Percentiles rank a stretch among this genome's conserved stretches.
phyloP scores from a whole-genome alignment of 176 grass and related monocot genomes.

The Triticum urartu region DNA sequence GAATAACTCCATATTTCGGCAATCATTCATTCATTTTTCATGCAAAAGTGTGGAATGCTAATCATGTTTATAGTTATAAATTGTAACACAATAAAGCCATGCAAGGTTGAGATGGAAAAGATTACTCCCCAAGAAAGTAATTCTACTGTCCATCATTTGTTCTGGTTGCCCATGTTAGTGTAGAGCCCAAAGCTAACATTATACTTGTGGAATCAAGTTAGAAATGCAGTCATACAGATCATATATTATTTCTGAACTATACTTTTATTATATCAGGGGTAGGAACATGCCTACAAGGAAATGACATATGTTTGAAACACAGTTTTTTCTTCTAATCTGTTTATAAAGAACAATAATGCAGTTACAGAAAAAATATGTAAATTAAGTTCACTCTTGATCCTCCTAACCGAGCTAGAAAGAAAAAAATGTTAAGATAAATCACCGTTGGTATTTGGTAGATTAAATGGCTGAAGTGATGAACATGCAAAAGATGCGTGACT shows the following conservation, averaged over 20 bases:
- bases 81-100: not conserved
- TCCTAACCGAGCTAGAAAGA: no score
- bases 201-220: not conserved
- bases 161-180: not conserved
- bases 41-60: not conserved
- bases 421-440: not conserved
- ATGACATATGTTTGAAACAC: not conserved
- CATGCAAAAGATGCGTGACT: conserved; percentile 12
- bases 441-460: conserved; percentile 9
- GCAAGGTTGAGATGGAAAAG: no score
- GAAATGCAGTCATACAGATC: not conserved
- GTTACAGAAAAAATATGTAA: not conserved
- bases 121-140: no score
- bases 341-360: not conserved
- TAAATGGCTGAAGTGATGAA: not conserved
- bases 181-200: not conserved
- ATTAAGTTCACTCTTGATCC: no score
- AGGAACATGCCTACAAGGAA: not conserved
- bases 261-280: not conserved
- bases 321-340: not conserved
- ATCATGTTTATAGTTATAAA: not conserved
- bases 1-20: no score
- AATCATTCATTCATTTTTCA: not conserved
- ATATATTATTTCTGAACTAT: not conserved
- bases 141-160: not conserved